Evolutionary conservation across 176 grass and related monocot species (phyloP), one percentile per base, ranked within the genome.

Genomic region (Lolium perenne): DNA sequence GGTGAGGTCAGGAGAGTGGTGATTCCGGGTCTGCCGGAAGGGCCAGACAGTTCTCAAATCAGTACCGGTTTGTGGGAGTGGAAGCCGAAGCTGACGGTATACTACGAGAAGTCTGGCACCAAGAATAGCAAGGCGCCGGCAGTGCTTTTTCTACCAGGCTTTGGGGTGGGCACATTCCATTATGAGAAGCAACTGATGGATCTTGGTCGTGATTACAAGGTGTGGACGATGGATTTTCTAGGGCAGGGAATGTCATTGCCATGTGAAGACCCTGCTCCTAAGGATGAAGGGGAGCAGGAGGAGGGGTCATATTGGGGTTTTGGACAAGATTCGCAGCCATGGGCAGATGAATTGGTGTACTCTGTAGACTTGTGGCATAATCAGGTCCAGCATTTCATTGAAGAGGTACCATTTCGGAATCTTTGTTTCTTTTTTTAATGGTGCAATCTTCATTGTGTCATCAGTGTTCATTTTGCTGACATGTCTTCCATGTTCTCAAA

Each of bases 171-270:
- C 7, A 85, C 92, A 0, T 99, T 99, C 56, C 97, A 99, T 85
- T 99, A 59, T 49, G 97, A 99, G 84, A 99, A 99, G 86, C 97
- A 99, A 51, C 60, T 99, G 87, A 91, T 46, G 80, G 94, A 99
- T 88, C 83, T 99, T 57, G 97, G 97, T 0, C 79, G 85, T 16
- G 88, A 96, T 83, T 89, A 96, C 83, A 87, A 91, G 82, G 94
- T 99, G 48, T 99, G 97, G 97, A 91, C 97, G 17, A 87, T 99
- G 94, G 97, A 99, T 87, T 99, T 99, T 72, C 70, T 99, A 7
- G 97, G 97, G 15, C 97, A 96, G 71, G 94, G 97, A 80, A 92
- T 91, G 88, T 96, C 94, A 18, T 85, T 99, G 85, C 94, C 97
- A 1, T 80, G 77, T 20, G 92, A 95, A 92, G 94, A 99, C 17